Conservation (phyloP, 208 protist genomes). For the Trypanosomatidae sp. region DNA sequence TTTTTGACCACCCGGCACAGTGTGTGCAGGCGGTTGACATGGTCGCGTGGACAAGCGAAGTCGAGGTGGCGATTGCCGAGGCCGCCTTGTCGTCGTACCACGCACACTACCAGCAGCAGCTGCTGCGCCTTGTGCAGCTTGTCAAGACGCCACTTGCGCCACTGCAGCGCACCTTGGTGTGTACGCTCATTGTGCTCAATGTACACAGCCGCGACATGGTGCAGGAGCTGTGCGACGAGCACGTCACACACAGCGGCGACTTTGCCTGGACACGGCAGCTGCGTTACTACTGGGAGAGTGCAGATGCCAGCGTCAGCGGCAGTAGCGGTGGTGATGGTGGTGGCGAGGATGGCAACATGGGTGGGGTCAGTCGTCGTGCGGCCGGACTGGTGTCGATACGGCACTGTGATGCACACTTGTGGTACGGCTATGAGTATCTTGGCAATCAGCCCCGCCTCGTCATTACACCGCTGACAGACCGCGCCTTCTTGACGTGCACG, state of each 20-base stretch:
- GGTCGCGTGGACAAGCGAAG: constrained; percentile 89
- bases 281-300: constrained; percentile 91
- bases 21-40: constrained; percentile 91
- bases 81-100: constrained; percentile 48
- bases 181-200: constrained; percentile 92
- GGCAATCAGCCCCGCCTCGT: constrained; percentile 93
- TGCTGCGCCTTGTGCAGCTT: constrained; percentile 83
- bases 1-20: constrained; percentile 90
- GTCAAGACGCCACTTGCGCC: constrained; percentile 79
- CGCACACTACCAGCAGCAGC: constrained; percentile 68
- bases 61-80: constrained; percentile 69
- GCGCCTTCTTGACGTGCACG: constrained; percentile 90
- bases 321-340: constrained; percentile 8
- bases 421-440: constrained; percentile 95
- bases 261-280: constrained; percentile 93
- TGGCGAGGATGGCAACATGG: no score
- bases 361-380: no score
- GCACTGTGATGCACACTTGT: constrained; percentile 83
- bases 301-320: constrained; percentile 8
- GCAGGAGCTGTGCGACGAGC: constrained; percentile 35
- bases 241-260: constrained; percentile 51
- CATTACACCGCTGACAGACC: constrained; percentile 95
- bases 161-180: constrained; percentile 87
- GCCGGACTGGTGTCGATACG: no score
- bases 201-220: constrained; percentile 95